phyloP scores from a whole-genome alignment of 768 basidiomycete species.

The Tricholoma sp. region DNA sequence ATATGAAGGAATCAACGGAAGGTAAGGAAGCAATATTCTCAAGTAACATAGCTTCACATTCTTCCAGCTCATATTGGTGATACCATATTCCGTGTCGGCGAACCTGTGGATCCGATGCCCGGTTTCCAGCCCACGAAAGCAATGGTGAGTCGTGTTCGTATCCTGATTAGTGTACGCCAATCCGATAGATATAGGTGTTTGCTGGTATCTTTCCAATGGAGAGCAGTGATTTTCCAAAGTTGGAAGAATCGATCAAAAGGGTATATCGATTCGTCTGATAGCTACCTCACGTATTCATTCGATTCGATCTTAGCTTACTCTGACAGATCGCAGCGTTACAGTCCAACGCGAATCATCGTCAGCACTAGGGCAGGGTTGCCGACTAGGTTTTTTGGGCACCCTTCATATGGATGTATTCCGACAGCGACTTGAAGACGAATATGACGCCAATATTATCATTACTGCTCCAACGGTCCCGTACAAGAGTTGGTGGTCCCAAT shows the following conservation, averaged over 20 bases:
- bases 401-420: constrained; percentile 96
- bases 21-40: constrained; percentile 39
- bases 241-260: constrained; percentile 93
- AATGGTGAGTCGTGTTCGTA: constrained; percentile 54
- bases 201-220: constrained; percentile 95
- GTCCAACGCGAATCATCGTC: constrained; percentile 89
- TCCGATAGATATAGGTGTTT: constrained; percentile 56
- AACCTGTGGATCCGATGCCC: constrained; percentile 74
- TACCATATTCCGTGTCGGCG: constrained; percentile 75
- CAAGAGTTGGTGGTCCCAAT: constrained; percentile 47
- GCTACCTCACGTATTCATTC: constrained; percentile 8
- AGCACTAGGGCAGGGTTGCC: constrained; percentile 91
- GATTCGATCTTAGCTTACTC: constrained; percentile 50
- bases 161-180: neutral
- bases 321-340: constrained; percentile 86
- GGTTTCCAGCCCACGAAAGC: constrained; percentile 91
- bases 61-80: constrained; percentile 85
- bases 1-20: constrained; percentile 96
- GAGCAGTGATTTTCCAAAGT: constrained; percentile 82
- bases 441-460: constrained; percentile 89
- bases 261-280: constrained; percentile 36
- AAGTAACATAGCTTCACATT: neutral
- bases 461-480: constrained; percentile 97
- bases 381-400: constrained; percentile 92
- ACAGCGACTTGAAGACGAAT: constrained; percentile 95